phyloP scores from a whole-genome alignment of 352 stramenopile species.

The Phytopythium sindhum region DNA sequence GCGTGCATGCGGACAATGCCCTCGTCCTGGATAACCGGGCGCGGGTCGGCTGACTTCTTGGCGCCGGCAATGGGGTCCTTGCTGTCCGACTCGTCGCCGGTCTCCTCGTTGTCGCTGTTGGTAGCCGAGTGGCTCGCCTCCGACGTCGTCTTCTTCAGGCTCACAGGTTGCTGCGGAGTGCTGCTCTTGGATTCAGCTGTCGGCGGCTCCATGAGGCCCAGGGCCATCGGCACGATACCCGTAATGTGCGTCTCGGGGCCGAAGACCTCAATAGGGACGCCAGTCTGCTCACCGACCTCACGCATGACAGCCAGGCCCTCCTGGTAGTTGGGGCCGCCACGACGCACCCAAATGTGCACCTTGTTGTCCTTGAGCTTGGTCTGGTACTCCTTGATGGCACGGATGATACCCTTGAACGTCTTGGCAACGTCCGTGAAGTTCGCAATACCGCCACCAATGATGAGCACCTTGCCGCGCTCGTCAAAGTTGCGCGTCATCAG shows the following conservation, averaged over 20 bases:
- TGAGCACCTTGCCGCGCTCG: constrained; percentile 92
- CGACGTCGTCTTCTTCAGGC: constrained; percentile 21
- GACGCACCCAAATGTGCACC: constrained; percentile 94
- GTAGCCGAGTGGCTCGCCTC: constrained; percentile 11
- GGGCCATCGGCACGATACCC: constrained; percentile 91
- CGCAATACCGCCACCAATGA: constrained; percentile 97
- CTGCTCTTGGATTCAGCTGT: constrained; percentile 13
- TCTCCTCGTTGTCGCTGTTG: constrained; percentile 39
- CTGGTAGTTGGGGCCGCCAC: constrained; percentile 96
- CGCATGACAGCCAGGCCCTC: constrained; percentile 94
- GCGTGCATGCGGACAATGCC: constrained; percentile 84
- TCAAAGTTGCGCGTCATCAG: constrained; percentile 94
- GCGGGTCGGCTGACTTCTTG: constrained; percentile 22
- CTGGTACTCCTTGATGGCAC: constrained; percentile 91
- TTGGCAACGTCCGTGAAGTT: constrained; percentile 98
- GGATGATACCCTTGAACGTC: constrained; percentile 97
- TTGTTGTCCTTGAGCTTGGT: constrained; percentile 90
- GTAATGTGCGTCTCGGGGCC: constrained; percentile 96
- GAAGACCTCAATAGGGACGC: constrained; percentile 94
- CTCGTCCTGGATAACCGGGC: constrained; percentile 73
- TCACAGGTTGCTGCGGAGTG: constrained; percentile 11
- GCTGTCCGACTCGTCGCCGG: constrained; percentile 22
- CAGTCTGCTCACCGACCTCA: constrained; percentile 83
- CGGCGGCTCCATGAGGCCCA: constrained; percentile 83
- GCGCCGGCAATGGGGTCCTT: constrained; percentile 18